These are phyloP conservation scores for Nothomitra cinnamomea DNA, from an alignment of 2,329 filamentous ascomycete genomes.

Conservation along the genomic window DNA sequence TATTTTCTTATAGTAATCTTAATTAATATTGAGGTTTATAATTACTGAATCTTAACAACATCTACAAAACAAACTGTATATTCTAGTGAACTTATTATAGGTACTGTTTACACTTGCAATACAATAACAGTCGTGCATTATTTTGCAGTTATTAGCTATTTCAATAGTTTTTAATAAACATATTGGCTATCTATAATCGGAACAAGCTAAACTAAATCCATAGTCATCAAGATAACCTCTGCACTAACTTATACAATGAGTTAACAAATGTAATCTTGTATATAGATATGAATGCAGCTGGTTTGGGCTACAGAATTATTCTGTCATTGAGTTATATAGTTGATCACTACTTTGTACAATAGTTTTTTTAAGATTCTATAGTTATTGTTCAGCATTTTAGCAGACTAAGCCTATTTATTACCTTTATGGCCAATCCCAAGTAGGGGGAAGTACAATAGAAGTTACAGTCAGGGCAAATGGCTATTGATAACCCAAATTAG, in stretches of 20 bases:
- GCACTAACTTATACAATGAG: neutral
- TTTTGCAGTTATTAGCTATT: neutral
- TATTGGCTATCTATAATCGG: neutral
- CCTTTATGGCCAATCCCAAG: constrained; percentile 3
- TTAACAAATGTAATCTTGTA: neutral
- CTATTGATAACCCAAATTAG: neutral
- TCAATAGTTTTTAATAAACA: neutral
- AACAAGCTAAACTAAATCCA: neutral
- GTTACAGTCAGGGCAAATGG: neutral
- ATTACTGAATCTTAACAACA: neutral
- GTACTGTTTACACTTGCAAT: neutral
- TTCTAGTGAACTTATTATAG: neutral
- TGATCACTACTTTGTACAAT: neutral
- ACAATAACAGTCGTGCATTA: neutral
- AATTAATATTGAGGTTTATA: neutral
- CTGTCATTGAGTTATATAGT: neutral
- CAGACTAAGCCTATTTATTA: constrained; percentile 2
- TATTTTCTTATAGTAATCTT: constrained; percentile 1
- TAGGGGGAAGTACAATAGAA: constrained; percentile 1
- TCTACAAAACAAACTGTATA: neutral
- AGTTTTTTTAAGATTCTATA: constrained; percentile 4
- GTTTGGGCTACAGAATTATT: neutral
- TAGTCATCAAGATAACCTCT: neutral
- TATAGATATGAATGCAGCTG: neutral
- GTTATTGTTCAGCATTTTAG: constrained; percentile 3